Base-by-base conservation (phyloP, 192 early-diverging fungal genomes). In the Allomyces arbusculus region DNA sequence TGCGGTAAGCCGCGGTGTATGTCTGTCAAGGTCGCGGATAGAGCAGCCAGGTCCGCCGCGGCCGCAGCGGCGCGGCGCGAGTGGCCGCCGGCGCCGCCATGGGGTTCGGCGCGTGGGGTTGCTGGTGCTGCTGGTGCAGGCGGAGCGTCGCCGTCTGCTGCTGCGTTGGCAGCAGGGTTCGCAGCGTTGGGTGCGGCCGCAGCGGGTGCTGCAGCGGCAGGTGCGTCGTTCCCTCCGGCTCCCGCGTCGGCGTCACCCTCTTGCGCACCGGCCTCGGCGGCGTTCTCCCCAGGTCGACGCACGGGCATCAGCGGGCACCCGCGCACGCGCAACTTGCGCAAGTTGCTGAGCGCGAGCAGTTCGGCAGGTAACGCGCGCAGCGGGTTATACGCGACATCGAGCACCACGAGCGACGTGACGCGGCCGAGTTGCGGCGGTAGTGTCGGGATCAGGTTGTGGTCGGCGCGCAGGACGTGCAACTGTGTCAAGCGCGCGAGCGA, bases 351-450 rank as follows among this genome's bases (percentile, higher is more conserved):
- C 16, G 16, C 16, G 16, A n/a, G 16, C 50, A 58, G 50, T 58
- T 58, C 50, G 50, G 26, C 63, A 4, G 70, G 70, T 11, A 71
- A 62, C 63, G 33, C 44, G 10, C 61, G 61, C 16, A 71, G 9
- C 25, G 10, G 19, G 64, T 71, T 71, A 6, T 24, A 9, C 14
- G 62, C 64, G 22, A 71, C 20, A 26, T 67, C 66, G 19, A 71
- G 70, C 0, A 64, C 61, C 43, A 67, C 22, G n/a, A 71, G 66
- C 23, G 66, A 19, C 25, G 25, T 23, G 65, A 62, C 25, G 4
- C 26, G 28, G 23, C 65, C 69, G 16, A 70, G 16, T 23, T 67
- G 63, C 16, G 24, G 63, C 20, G 70, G 70, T 16, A 71, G 50
- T 23, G 58, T 11, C 23, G 22, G 10, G 19, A 71, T 44, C 19